phyloP scores from a whole-genome alignment of 2,329 filamentous ascomycete species.

The Cladosporium cucumerinum region DNA sequence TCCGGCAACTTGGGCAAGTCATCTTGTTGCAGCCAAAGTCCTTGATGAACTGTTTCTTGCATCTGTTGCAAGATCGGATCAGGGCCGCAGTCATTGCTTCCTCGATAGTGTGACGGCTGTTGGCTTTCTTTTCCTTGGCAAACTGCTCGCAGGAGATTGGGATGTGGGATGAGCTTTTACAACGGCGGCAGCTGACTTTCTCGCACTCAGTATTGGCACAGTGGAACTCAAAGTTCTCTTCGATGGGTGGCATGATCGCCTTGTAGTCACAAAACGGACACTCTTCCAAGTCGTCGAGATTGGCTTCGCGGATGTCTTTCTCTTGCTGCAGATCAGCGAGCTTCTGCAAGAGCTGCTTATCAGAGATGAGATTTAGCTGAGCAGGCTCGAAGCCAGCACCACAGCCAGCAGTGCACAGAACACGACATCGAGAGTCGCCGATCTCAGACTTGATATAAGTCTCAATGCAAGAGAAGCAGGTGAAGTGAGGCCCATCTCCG shows the following conservation, averaged over 20 bases:
- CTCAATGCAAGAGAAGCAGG: constrained; percentile 66
- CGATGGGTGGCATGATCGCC: constrained; percentile 65
- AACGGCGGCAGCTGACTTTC: constrained; percentile 54
- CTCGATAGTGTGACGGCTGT: constrained; percentile 66
- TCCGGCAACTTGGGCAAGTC: constrained; percentile 60
- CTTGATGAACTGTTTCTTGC: constrained; percentile 75
- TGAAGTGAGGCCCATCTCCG: constrained; percentile 58
- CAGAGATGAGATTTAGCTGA: constrained; percentile 57
- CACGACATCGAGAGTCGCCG: constrained; percentile 64
- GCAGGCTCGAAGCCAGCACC: constrained; percentile 55
- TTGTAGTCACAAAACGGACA: constrained; percentile 84
- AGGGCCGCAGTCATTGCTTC: constrained; percentile 80
- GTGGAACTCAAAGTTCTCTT: constrained; percentile 68
- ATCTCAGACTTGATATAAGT: constrained; percentile 65
- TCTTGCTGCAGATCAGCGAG: constrained; percentile 71
- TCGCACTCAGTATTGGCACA: constrained; percentile 66
- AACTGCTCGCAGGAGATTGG: constrained; percentile 68
- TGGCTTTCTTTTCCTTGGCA: constrained; percentile 58
- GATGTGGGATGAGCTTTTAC: constrained; percentile 65
- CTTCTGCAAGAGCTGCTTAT: constrained; percentile 56
- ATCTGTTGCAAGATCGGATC: constrained; percentile 70
- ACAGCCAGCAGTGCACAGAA: constrained; percentile 67
- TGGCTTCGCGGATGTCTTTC: constrained; percentile 64
- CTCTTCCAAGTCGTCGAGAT: constrained; percentile 66
- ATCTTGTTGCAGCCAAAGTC: constrained; percentile 81